A percentile compares a stretch with the other conserved stretches of the same genome.
These are phyloP conservation scores for Microbotryomycetes sp. DNA, from an alignment of 1,284 basidiomycete genomes.

Conservation along the genomic window DNA sequence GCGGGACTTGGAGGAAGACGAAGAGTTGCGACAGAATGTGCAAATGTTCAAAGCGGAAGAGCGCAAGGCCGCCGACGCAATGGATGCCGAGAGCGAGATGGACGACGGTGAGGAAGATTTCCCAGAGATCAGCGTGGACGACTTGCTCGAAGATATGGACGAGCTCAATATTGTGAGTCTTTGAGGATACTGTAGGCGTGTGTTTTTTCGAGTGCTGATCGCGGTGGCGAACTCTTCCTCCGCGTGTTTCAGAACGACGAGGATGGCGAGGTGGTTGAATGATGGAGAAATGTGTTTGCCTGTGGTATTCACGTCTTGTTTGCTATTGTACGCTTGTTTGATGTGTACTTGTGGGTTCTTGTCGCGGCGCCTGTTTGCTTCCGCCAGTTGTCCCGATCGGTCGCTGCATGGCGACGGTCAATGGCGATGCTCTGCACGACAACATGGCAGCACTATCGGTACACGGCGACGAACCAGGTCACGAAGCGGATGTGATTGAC, in stretches of 20 bases:
- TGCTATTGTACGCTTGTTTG: neutral
- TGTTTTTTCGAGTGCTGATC: no score
- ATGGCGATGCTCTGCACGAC: neutral
- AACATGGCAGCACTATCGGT: neutral
- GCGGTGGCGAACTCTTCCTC: no score
- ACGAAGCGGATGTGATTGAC: neutral
- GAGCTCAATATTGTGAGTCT: constrained; percentile 41
- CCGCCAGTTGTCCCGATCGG: neutral
- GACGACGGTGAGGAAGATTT: constrained; percentile 67
- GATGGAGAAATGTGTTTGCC: neutral
- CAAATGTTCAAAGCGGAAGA: constrained; percentile 75
- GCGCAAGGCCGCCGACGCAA: constrained; percentile 50
- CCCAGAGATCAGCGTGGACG: constrained; percentile 78
- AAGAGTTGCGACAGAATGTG: constrained; percentile 79
- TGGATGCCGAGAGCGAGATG: constrained; percentile 34
- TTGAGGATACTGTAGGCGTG: no score
- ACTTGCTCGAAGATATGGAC: constrained; percentile 87
- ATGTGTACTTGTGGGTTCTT: neutral
- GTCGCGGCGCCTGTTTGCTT: neutral
- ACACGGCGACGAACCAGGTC: neutral
- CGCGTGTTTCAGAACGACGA: neutral
- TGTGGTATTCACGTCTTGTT: neutral
- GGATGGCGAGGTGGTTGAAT: neutral
- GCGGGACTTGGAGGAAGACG: constrained; percentile 91
- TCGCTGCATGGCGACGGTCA: neutral